Conservation (phyloP, 2,329 filamentous ascomycete genomes). For the Colletotrichum caudatum region DNA sequence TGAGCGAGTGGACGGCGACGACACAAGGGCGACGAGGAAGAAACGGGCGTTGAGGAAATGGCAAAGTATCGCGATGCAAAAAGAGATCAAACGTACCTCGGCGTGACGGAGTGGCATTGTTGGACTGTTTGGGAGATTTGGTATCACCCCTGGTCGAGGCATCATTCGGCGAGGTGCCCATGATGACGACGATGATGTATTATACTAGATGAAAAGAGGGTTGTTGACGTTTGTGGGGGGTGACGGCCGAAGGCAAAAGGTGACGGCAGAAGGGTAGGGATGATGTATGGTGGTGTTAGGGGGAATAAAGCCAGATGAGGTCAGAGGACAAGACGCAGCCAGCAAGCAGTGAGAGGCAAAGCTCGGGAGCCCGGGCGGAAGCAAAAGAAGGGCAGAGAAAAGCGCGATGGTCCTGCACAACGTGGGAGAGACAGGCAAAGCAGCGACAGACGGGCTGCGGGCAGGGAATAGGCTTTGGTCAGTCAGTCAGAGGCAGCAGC, state of each 20-base stretch:
- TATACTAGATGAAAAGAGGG: conserved; percentile 50
- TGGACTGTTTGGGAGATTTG: conserved; percentile 62
- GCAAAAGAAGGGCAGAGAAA: conserved; percentile 3
- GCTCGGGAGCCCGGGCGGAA: conserved; percentile 26
- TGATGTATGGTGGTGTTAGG: conserved; percentile 32
- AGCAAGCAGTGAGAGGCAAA: conserved; percentile 7
- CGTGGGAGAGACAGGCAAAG: conserved; percentile 4
- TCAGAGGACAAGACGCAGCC: conserved; percentile 50
- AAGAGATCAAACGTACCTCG: conserved; percentile 55
- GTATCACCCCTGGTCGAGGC: conserved; percentile 57
- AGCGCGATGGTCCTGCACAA: background rate
- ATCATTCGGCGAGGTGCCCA: conserved; percentile 60
- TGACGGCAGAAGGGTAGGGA: conserved; percentile 42
- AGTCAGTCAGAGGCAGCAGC: conserved; percentile 40
- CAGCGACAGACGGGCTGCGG: conserved; percentile 1
- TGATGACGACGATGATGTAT: conserved; percentile 62
- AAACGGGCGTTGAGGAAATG: conserved; percentile 21
- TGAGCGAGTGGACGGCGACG: conserved; percentile 42
- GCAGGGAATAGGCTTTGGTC: conserved; percentile 9
- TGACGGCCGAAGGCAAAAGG: conserved; percentile 44
- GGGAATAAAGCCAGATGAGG: conserved; percentile 53
- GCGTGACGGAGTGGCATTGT: conserved; percentile 54
- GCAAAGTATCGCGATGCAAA: conserved; percentile 33
- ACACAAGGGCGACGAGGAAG: conserved; percentile 31
- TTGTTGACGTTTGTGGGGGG: conserved; percentile 48